Percentiles rank a stretch among this genome's conserved stretches.
phyloP scores from a whole-genome alignment of 257 asterid genomes.

The Nemophila menziesii region DNA sequence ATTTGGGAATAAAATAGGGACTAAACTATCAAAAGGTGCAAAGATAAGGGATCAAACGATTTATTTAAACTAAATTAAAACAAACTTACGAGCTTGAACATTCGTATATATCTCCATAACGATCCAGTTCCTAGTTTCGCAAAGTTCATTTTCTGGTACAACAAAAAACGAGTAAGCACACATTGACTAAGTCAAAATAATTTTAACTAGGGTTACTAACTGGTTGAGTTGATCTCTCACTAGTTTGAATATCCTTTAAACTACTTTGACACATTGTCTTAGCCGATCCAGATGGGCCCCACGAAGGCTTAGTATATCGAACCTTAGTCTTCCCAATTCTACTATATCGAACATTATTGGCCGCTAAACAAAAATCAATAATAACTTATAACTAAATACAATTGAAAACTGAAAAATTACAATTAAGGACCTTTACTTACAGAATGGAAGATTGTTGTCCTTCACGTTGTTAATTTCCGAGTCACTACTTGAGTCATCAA shows the following conservation, averaged over 20 bases:
- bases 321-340: conserved; percentile 63
- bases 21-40: no score
- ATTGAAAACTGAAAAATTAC: neutral
- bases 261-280: conserved; percentile 37
- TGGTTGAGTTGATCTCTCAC: conserved; percentile 25
- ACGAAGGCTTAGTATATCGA: conserved; percentile 51
- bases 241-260: conserved; percentile 41
- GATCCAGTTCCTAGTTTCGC: conserved; percentile 75
- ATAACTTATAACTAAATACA: neutral
- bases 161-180: conserved; percentile 5
- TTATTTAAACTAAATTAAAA: no score
- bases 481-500: conserved; percentile 72
- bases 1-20: no score
- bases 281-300: conserved; percentile 46
- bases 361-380: conserved; percentile 25
- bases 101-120: conserved; percentile 71
- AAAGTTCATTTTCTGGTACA: conserved; percentile 44
- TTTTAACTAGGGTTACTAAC: conserved; percentile 33
- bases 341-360: conserved; percentile 51
- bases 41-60: no score
- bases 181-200: neutral
- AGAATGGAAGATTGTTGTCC: conserved; percentile 39
- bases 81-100: conserved; percentile 56
- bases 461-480: conserved; percentile 60
- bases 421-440: conserved; percentile 31